These are phyloP conservation scores for Suhomyces xylopsoci DNA, from an alignment of 805 yeast genomes.

Conservation along the genomic window DNA sequence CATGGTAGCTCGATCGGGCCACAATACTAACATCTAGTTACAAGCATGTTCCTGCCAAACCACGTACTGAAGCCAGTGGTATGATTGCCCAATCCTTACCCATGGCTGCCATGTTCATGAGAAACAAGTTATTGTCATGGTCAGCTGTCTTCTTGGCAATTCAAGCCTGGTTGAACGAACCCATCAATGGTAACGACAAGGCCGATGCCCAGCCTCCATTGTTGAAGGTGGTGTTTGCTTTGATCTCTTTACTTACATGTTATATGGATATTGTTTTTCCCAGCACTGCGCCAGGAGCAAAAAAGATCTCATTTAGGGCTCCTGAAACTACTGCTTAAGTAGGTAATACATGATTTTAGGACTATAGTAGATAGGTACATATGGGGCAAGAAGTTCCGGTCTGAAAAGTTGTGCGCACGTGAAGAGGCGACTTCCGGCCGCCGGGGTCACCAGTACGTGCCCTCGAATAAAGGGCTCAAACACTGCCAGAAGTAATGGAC, in stretches of 20 bases:
- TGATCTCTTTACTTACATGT: conserved; percentile 49
- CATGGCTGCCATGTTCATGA: conserved; percentile 68
- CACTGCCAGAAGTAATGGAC: neutral
- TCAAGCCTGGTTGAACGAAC: conserved; percentile 47
- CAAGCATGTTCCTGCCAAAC: conserved; percentile 47
- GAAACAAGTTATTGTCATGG: conserved; percentile 57
- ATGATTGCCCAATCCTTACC: conserved; percentile 58
- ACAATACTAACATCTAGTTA: conserved; percentile 24
- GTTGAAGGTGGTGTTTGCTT: conserved; percentile 45
- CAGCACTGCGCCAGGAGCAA: conserved; percentile 17
- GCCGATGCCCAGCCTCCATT: conserved; percentile 42
- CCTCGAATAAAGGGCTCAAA: neutral
- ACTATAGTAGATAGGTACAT: neutral
- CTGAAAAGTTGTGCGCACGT: neutral
- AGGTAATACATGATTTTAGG: neutral
- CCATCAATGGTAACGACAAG: conserved; percentile 22
- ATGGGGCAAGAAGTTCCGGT: neutral
- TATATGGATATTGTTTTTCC: conserved; percentile 55
- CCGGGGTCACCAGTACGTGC: neutral
- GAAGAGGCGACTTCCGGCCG: neutral
- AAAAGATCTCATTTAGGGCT: conserved; percentile 18
- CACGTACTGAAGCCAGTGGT: conserved; percentile 43
- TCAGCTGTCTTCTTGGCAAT: conserved; percentile 50
- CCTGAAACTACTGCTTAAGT: conserved; percentile 17
- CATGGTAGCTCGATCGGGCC: neutral